phyloP scores from a whole-genome alignment of 73 alveolate genomes.

The Breviolum minutum region DNA sequence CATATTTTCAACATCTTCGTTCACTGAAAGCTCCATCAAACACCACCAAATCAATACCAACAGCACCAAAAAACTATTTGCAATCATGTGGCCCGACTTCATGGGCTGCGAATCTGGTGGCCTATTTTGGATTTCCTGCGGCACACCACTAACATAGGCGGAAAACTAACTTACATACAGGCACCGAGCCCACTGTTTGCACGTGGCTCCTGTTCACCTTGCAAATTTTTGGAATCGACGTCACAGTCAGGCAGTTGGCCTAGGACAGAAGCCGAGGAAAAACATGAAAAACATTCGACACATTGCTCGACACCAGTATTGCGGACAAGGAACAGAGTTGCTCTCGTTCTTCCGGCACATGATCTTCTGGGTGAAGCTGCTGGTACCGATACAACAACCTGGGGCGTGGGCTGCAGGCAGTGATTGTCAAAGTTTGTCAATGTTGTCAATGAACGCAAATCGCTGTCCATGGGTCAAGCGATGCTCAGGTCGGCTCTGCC shows the following conservation, averaged over 20 bases:
- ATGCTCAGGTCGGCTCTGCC: background rate
- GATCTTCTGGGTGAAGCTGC: conserved; percentile 1
- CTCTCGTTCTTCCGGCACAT: background rate
- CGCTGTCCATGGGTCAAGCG: no score
- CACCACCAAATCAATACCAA: no score
- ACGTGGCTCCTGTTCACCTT: background rate
- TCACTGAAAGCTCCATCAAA: no score
- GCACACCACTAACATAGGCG: no score
- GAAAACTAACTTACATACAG: no score
- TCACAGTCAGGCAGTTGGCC: background rate
- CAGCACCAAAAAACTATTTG: no score
- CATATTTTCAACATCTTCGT: background rate
- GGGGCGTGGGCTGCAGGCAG: background rate
- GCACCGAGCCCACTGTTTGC: background rate
- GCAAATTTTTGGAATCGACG: no score
- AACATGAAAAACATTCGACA: background rate
- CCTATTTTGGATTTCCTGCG: no score
- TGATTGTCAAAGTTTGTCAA: no score
- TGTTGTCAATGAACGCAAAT: background rate
- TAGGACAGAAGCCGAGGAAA: no score
- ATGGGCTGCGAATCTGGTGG: no score
- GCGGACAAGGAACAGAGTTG: background rate
- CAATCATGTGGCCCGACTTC: no score
- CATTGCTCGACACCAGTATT: background rate
- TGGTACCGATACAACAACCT: background rate